Conservation (phyloP, 2,329 filamentous ascomycete species). For the Cercospora janseana region DNA sequence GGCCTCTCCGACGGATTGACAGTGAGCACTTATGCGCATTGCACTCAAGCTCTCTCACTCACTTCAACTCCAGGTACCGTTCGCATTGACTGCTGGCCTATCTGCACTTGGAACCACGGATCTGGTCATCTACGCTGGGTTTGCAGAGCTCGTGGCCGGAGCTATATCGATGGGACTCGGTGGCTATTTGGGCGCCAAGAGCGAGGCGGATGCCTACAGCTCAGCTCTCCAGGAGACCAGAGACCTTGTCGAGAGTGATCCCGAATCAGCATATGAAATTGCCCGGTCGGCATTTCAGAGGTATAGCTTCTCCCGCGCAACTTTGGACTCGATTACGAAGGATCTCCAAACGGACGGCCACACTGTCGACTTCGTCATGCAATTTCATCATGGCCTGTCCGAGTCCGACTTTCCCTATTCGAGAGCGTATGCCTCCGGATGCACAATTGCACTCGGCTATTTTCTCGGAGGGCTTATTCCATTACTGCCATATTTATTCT, state of each 20-base stretch:
- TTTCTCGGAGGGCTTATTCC: constrained; percentile 70
- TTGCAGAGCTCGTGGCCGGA: constrained; percentile 44
- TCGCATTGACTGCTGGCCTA: constrained; percentile 45
- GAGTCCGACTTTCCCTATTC: constrained; percentile 44
- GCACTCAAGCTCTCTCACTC: not conserved
- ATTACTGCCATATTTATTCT: constrained; percentile 66
- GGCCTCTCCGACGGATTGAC: constrained; percentile 46
- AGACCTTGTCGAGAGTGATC: constrained; percentile 41
- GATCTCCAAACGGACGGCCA: constrained; percentile 30
- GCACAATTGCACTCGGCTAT: constrained; percentile 67
- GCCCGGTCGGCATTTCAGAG: constrained; percentile 44
- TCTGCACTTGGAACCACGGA: constrained; percentile 42
- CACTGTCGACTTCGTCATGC: constrained; percentile 49
- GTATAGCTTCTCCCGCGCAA: constrained; percentile 42
- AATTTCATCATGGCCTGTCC: constrained; percentile 49
- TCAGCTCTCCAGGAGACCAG: constrained; percentile 47
- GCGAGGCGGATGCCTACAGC: constrained; percentile 52
- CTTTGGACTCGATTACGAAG: constrained; percentile 27
- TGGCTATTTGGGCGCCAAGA: constrained; percentile 48
- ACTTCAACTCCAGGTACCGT: constrained; percentile 30
- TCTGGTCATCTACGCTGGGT: constrained; percentile 43
- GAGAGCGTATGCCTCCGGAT: constrained; percentile 53
- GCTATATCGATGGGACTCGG: constrained; percentile 46
- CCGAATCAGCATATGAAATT: constrained; percentile 40
- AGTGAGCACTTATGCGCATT: constrained; percentile 26